Percentiles rank a stretch among this genome's conserved stretches.
Conservation (phyloP, 306 rosid genomes). For the Cicer cuneatum region DNA sequence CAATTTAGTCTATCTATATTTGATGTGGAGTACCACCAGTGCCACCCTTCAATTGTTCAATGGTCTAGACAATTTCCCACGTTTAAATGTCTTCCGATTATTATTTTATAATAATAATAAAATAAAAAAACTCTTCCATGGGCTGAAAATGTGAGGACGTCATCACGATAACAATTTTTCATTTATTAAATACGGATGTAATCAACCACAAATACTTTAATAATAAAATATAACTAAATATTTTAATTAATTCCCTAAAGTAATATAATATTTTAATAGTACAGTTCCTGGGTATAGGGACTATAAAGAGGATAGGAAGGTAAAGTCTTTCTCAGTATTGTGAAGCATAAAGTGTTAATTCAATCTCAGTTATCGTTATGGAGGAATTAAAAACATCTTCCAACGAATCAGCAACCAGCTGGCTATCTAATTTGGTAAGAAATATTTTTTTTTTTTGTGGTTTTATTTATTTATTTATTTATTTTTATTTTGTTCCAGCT, state of each 20-base stretch:
- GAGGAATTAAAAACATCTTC: conserved; percentile 30
- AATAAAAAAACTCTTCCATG: background rate
- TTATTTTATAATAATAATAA: background rate
- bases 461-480: background rate
- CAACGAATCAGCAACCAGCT: conserved; percentile 54
- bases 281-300: background rate
- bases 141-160: background rate
- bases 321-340: background rate
- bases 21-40: background rate
- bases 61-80: background rate
- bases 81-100: background rate
- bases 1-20: no score
- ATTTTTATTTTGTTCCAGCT: background rate
- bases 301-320: conserved; percentile 3
- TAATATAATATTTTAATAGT: background rate
- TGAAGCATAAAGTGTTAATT: background rate
- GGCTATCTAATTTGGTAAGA: conserved; percentile 69
- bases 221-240: background rate
- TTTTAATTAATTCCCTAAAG: background rate
- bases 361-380: background rate
- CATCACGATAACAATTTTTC: background rate
- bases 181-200: background rate
- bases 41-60: background rate
- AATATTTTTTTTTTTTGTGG: background rate
- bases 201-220: background rate